Conservation (phyloP, 1,284 basidiomycete species). For the Ceratorhiza oryzae-sativae region DNA sequence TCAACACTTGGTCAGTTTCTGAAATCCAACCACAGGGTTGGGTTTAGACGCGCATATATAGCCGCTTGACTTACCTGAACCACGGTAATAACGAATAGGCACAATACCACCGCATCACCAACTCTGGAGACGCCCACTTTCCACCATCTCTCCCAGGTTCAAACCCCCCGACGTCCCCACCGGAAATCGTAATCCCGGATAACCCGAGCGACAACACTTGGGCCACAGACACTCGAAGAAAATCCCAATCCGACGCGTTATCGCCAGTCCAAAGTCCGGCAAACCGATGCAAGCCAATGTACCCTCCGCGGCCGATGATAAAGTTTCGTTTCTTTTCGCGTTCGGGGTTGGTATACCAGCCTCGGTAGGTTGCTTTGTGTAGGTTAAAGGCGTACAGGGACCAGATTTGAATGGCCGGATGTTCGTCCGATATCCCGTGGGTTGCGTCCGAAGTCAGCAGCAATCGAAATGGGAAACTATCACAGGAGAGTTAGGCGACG, state of each 20-base stretch:
- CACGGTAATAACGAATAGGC: constrained; percentile 37
- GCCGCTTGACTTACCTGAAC: constrained; percentile 15
- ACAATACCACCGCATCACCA: constrained; percentile 40
- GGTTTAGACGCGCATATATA: constrained; percentile 4
- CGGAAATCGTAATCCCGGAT: constrained; percentile 37
- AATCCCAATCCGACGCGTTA: constrained; percentile 36
- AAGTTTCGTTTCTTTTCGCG: constrained; percentile 39
- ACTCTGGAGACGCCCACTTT: constrained; percentile 33
- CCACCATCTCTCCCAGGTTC: background rate
- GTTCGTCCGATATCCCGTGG: background rate
- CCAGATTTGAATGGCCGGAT: constrained; percentile 34
- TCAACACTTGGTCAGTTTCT: background rate
- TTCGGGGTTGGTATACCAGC: constrained; percentile 13
- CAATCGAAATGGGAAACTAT: constrained; percentile 37
- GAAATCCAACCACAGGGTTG: background rate
- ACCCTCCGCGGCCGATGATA: constrained; percentile 38
- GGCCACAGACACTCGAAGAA: constrained; percentile 36
- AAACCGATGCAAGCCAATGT: constrained; percentile 35
- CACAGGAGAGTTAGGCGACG: background rate
- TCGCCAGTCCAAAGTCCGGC: constrained; percentile 41
- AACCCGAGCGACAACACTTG: constrained; percentile 39
- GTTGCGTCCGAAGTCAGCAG: constrained; percentile 19
- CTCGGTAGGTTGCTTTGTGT: constrained; percentile 38
- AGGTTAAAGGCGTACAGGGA: constrained; percentile 38
- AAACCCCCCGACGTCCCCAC: constrained; percentile 38